These are phyloP conservation scores for Sisymbrium altissimum DNA, from an alignment of 345 rosid genomes.

Conservation along the genomic window DNA sequence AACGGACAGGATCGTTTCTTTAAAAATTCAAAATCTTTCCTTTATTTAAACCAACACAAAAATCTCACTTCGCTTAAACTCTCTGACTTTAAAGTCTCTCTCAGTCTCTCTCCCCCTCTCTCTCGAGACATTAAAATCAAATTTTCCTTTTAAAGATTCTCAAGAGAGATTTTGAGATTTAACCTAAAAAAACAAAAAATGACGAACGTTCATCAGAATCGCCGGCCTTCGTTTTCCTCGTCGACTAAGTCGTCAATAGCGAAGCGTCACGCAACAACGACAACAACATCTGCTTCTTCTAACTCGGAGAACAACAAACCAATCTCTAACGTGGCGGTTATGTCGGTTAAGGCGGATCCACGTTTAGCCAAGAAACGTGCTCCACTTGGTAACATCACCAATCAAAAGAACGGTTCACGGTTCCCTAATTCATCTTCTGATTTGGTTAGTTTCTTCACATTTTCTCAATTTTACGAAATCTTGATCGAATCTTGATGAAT, in stretches of 20 bases:
- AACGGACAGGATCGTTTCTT: slow-evolving; percentile 23
- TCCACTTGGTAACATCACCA: slow-evolving; percentile 71
- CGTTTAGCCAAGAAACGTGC: slow-evolving; percentile 35
- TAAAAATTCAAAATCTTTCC: slow-evolving; percentile 1
- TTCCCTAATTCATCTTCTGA: slow-evolving; percentile 44
- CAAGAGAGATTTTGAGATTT: neutral
- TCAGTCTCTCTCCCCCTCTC: neutral
- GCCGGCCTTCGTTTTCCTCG: slow-evolving; percentile 30
- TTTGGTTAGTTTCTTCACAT: slow-evolving; percentile 46
- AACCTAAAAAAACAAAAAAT: neutral
- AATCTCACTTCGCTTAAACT: neutral
- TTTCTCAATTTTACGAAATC: too few relatives aligned
- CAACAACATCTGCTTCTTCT: slow-evolving; percentile 1
- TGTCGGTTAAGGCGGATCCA: neutral
- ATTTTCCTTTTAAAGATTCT: slow-evolving; percentile 1
- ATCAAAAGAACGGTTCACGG: slow-evolving; percentile 49
- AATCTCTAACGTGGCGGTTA: neutral
- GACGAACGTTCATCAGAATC: slow-evolving; percentile 23
- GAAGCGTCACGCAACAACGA: slow-evolving; percentile 19
- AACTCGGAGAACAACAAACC: slow-evolving; percentile 16
- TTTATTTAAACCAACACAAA: slow-evolving; percentile 5
- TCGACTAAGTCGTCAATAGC: slow-evolving; percentile 30
- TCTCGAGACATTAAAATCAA: slow-evolving; percentile 2
- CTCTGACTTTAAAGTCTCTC: slow-evolving; percentile 4
- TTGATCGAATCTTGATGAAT: neutral